Conservation (phyloP, 2,329 filamentous ascomycete genomes). For the Paecilomyces sp. region DNA sequence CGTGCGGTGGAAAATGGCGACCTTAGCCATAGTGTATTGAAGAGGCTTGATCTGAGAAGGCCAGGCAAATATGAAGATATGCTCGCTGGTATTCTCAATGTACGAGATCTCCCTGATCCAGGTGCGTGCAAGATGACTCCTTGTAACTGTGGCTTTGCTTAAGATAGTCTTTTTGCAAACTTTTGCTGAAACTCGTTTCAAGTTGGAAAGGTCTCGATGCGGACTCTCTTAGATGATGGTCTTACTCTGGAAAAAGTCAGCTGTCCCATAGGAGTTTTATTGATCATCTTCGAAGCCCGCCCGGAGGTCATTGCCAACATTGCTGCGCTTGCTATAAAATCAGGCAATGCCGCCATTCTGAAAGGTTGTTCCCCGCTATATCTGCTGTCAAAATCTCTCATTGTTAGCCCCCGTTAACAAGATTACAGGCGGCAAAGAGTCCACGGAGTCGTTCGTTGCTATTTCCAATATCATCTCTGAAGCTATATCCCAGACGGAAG, state of each 20-base stretch:
- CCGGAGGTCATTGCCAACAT: constrained; percentile 99
- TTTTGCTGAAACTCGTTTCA: constrained; percentile 2
- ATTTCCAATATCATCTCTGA: constrained; percentile 79
- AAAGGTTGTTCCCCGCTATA: constrained; percentile 54
- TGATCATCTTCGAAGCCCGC: constrained; percentile 97
- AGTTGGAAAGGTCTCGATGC: constrained; percentile 80
- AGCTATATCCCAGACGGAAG: constrained; percentile 63
- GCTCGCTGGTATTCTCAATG: constrained; percentile 89
- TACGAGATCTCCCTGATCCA: constrained; percentile 76
- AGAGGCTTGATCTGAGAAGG: constrained; percentile 77
- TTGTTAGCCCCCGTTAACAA: neutral
- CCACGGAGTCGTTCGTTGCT: constrained; percentile 85
- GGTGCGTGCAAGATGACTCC: constrained; percentile 46
- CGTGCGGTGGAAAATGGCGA: constrained; percentile 67
- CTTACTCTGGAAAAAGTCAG: constrained; percentile 80
- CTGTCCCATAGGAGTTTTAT: constrained; percentile 91
- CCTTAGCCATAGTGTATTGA: constrained; percentile 75
- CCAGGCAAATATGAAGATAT: constrained; percentile 96
- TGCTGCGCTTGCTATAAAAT: constrained; percentile 90
- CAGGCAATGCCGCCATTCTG: constrained; percentile 90
- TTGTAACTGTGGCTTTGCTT: neutral
- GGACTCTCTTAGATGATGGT: constrained; percentile 79
- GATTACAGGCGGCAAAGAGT: constrained; percentile 76
- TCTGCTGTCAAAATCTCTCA: neutral
- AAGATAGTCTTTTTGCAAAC: neutral